These are phyloP conservation scores for Tetrahymena borealis DNA, from an alignment of 73 alveolate genomes.

Conservation along the genomic window DNA sequence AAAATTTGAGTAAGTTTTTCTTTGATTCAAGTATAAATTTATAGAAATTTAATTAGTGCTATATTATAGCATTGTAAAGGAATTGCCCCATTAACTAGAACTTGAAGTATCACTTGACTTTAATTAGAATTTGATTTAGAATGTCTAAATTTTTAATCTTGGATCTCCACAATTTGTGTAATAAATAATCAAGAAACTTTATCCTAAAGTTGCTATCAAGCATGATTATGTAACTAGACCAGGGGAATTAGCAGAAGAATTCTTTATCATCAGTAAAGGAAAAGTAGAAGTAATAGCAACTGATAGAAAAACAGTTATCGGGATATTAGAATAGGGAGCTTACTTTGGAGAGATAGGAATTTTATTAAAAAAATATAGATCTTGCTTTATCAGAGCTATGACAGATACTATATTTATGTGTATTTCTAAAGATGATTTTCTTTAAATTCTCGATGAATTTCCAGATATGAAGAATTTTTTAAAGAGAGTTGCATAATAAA, in stretches of 20 bases:
- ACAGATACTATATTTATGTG: constrained; percentile 43
- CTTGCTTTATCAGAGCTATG: constrained; percentile 45
- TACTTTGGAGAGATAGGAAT: constrained; percentile 65
- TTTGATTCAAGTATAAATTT: no score
- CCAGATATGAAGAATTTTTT: constrained; percentile 42
- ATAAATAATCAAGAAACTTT: constrained; percentile 16
- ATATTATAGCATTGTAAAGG: constrained; percentile 7
- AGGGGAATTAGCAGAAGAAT: constrained; percentile 48
- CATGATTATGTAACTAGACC: constrained; percentile 14
- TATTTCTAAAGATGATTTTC: constrained; percentile 18
- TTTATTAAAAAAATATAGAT: constrained; percentile 28
- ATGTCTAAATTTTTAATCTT: constrained; percentile 48
- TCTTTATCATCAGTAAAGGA: constrained; percentile 52
- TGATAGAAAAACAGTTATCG: constrained; percentile 45
- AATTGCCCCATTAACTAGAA: constrained; percentile 40
- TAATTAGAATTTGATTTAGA: constrained; percentile 44
- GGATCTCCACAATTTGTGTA: constrained; percentile 46
- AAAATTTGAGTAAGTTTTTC: background rate
- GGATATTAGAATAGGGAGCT: constrained; percentile 44
- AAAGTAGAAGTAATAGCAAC: constrained; percentile 42
- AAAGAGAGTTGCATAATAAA: constrained; percentile 43
- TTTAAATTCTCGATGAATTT: constrained; percentile 8
- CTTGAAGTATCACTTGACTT: constrained; percentile 46
- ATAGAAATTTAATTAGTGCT: background rate
- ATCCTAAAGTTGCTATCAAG: constrained; percentile 37